These are phyloP conservation scores for Exophiala phaeomuriformis DNA, from an alignment of 2,329 filamentous ascomycete genomes.

Conservation along the genomic window DNA sequence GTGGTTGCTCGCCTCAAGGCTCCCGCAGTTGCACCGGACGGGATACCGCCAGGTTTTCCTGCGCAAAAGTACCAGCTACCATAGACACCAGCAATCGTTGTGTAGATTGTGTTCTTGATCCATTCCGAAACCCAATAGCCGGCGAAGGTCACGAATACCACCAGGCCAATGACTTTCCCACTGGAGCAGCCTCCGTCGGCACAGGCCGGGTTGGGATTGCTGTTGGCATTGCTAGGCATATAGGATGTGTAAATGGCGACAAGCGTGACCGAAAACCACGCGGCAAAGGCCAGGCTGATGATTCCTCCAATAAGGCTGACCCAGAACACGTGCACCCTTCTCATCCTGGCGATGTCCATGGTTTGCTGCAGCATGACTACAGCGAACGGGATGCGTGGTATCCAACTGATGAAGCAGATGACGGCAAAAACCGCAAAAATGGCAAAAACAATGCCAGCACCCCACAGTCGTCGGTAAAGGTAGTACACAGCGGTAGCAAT, in stretches of 20 bases:
- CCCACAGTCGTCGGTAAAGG: constrained; percentile 67
- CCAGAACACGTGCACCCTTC: constrained; percentile 76
- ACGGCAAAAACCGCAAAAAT: constrained; percentile 73
- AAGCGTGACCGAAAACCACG: constrained; percentile 80
- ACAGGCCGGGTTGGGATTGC: constrained; percentile 48
- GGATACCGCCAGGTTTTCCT: constrained; percentile 56
- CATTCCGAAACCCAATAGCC: constrained; percentile 93
- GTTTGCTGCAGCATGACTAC: constrained; percentile 80
- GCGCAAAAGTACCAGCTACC: constrained; percentile 86
- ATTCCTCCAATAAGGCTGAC: constrained; percentile 80
- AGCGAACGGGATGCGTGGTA: constrained; percentile 81
- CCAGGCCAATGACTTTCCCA: constrained; percentile 72
- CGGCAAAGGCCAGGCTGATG: constrained; percentile 65
- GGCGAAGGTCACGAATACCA: constrained; percentile 83
- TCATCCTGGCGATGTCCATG: constrained; percentile 71
- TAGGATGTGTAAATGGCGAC: constrained; percentile 82
- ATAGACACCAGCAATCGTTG: constrained; percentile 79
- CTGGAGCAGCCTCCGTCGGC: constrained; percentile 54
- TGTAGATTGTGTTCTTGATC: constrained; percentile 89
- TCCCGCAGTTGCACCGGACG: constrained; percentile 72
- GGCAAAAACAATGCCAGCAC: constrained; percentile 79
- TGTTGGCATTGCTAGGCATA: constrained; percentile 50
- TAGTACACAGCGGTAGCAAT: constrained; percentile 85
- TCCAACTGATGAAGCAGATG: constrained; percentile 83
- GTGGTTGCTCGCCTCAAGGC: constrained; percentile 74